Percentiles rank a stretch among this genome's conserved stretches.
phyloP scores from a whole-genome alignment of 495 filamentous ascomycete species.

The Viridothelium virens region DNA sequence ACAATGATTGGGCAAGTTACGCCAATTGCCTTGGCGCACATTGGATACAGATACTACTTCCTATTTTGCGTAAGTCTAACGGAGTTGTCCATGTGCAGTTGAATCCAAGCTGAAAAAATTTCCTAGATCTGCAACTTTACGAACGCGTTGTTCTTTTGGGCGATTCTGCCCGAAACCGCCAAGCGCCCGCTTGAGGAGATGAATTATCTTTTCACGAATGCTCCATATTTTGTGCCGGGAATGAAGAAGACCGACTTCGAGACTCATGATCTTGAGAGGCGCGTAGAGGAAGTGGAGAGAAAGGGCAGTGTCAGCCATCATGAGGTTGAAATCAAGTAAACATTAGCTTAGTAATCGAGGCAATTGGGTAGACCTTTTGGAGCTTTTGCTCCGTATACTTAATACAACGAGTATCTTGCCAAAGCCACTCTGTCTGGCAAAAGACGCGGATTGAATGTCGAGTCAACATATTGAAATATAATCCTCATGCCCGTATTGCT shows the following conservation, averaged over 20 bases:
- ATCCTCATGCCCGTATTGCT: too few relatives aligned
- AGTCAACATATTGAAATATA: not conserved
- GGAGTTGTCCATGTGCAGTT: not conserved
- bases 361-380: not conserved
- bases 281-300: conserved; percentile 39
- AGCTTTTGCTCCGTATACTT: too few relatives aligned
- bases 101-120: not conserved
- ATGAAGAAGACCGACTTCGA: conserved; percentile 36
- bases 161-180: conserved; percentile 56
- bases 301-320: conserved; percentile 34
- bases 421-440: too few relatives aligned
- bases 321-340: conserved; percentile 10
- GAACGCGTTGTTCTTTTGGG: conserved; percentile 61
- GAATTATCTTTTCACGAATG: conserved; percentile 62
- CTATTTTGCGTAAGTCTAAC: conserved; percentile 41
- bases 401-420: too few relatives aligned
- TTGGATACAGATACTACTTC: conserved; percentile 57
- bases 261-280: conserved; percentile 38
- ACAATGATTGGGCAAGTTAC: conserved; percentile 63
- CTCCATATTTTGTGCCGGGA: conserved; percentile 56
- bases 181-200: conserved; percentile 62
- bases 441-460: too few relatives aligned
- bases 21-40: conserved; percentile 50
- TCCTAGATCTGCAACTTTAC: conserved; percentile 42
- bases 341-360: not conserved